Conservation (phyloP, 176 grass and related monocot species). For the Puya raimondii region DNA sequence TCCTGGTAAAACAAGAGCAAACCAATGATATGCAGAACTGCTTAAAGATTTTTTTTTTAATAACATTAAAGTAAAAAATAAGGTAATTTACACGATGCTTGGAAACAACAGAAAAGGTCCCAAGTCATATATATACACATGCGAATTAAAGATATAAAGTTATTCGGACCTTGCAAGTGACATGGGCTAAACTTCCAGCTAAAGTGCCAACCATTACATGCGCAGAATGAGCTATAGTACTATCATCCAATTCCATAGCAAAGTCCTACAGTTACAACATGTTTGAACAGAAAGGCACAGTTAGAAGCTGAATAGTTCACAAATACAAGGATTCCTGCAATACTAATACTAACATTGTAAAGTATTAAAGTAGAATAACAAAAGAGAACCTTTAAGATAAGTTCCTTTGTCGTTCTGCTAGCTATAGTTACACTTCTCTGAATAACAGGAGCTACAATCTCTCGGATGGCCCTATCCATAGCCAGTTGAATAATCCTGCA, state of each 20-base stretch:
- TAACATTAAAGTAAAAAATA: neutral
- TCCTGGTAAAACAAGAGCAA: slow-evolving; percentile 34
- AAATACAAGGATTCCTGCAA: neutral
- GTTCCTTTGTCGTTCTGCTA: slow-evolving; percentile 89
- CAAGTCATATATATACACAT: slow-evolving; percentile 1
- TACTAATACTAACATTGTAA: neutral
- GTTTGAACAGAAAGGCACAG: slow-evolving; percentile 8
- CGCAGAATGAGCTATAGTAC: slow-evolving; percentile 57
- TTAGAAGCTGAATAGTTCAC: neutral
- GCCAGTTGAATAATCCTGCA: slow-evolving; percentile 80
- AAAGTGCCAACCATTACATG: slow-evolving; percentile 93
- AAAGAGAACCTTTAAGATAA: slow-evolving; percentile 78
- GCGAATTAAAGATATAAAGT: neutral
- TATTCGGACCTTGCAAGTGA: slow-evolving; percentile 78
- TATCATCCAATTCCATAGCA: slow-evolving; percentile 80
- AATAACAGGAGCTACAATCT: slow-evolving; percentile 92
- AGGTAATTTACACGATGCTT: neutral
- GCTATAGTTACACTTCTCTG: slow-evolving; percentile 96
- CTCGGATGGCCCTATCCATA: slow-evolving; percentile 87
- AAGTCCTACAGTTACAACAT: slow-evolving; percentile 51
- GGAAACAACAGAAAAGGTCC: neutral
- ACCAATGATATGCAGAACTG: neutral
- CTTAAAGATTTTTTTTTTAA: neutral
- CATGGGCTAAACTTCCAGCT: slow-evolving; percentile 95
- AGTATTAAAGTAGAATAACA: slow-evolving; percentile 5